Conservation (phyloP, 306 rosid species). For the Fagus sylvatica region DNA sequence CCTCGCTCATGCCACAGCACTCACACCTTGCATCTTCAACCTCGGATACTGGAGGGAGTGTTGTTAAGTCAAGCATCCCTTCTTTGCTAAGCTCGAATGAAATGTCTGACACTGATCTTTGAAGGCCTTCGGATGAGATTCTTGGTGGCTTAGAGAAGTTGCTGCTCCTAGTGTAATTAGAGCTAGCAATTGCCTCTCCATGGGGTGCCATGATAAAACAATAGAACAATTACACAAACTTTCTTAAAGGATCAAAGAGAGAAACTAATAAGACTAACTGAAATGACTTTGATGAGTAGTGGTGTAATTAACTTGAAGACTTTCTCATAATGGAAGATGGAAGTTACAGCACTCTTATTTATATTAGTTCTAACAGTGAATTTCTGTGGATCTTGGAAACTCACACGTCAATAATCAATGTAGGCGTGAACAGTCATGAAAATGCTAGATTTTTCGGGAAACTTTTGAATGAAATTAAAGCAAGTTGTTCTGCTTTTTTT, state of each 20-base stretch:
- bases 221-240: background rate
- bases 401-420: conserved; percentile 47
- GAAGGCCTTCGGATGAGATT: conserved; percentile 53
- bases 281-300: conserved; percentile 6
- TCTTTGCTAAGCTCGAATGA: conserved; percentile 64
- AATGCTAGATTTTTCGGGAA: conserved; percentile 47
- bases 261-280: background rate
- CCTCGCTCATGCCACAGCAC: conserved; percentile 95
- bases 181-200: conserved; percentile 52
- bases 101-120: conserved; percentile 78
- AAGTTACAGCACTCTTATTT: conserved; percentile 38
- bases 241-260: background rate
- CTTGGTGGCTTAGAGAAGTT: conserved; percentile 53
- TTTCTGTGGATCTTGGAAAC: conserved; percentile 51
- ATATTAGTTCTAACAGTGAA: conserved; percentile 32
- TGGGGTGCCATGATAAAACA: conserved; percentile 66
- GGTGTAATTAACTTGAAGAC: background rate
- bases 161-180: conserved; percentile 27
- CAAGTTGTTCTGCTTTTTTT: conserved; percentile 32
- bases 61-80: conserved; percentile 13
- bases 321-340: conserved; percentile 16
- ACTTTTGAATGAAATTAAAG: conserved; percentile 31
- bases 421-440: conserved; percentile 42
- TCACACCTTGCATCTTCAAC: conserved; percentile 84
- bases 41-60: conserved; percentile 68